Evolutionary conservation across 805 yeast species (phyloP).

Genomic region (Candida xiaguanensis): DNA sequence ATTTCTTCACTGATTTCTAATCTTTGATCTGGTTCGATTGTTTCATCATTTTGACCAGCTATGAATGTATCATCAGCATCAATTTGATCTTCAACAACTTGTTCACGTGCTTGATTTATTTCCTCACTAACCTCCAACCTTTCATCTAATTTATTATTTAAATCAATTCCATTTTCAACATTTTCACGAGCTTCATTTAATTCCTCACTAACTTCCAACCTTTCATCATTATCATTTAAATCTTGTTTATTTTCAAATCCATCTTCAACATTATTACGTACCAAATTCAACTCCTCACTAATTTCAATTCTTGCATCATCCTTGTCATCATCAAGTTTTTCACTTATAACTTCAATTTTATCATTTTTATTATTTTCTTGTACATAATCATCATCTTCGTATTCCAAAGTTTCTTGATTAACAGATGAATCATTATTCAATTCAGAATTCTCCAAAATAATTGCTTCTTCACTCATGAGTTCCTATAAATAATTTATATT

Average conservation of each 20-base stretch:
- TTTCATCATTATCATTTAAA: background rate
- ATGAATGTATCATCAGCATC: conserved; percentile 3
- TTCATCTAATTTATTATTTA: conserved; percentile 9
- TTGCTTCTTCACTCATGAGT: conserved; percentile 1
- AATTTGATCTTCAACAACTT: conserved; percentile 2
- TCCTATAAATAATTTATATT: background rate
- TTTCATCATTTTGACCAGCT: background rate
- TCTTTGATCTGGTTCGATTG: background rate
- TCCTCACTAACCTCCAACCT: conserved; percentile 1
- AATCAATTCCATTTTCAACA: conserved; percentile 11
- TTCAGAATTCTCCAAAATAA: conserved; percentile 1
- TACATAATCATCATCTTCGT: conserved; percentile 8
- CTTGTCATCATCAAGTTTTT: background rate
- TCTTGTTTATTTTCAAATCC: background rate
- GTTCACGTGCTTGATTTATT: background rate
- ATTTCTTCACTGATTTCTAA: background rate
- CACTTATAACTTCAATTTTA: conserved; percentile 1
- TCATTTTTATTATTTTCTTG: conserved; percentile 8
- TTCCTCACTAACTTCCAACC: background rate
- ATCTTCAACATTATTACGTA: background rate
- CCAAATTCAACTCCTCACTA: background rate
- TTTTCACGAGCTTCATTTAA: background rate
- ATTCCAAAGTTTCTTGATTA: conserved; percentile 1
- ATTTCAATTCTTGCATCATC: background rate
- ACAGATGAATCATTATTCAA: conserved; percentile 2